These are phyloP conservation scores for Magnusiomyces sp. DNA, from an alignment of 1,139 yeast genomes.

Conservation along the genomic window DNA sequence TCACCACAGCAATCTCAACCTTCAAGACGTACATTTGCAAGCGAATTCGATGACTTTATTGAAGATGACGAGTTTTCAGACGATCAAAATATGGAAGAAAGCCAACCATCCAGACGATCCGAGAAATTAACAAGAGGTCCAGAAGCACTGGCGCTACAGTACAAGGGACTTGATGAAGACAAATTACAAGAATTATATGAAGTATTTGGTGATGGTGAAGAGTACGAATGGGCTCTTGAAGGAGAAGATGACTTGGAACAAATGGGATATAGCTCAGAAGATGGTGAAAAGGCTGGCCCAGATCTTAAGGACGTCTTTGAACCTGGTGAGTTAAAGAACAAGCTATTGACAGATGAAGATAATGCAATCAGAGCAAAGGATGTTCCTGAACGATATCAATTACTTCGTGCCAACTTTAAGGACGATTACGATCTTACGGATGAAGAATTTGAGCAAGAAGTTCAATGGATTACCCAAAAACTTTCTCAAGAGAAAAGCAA, in stretches of 20 bases:
- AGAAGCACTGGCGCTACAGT: slow-evolving; percentile 44
- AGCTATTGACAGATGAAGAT: slow-evolving; percentile 88
- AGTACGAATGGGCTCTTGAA: slow-evolving; percentile 96
- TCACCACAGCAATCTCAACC: slow-evolving; percentile 25
- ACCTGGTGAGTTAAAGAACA: slow-evolving; percentile 82
- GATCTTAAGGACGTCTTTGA: slow-evolving; percentile 85
- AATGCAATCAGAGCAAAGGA: slow-evolving; percentile 80
- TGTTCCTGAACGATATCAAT: slow-evolving; percentile 87
- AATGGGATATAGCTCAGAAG: slow-evolving; percentile 42
- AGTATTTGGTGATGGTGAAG: slow-evolving; percentile 95
- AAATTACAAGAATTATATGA: slow-evolving; percentile 88
- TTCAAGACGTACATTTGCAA: slow-evolving; percentile 32
- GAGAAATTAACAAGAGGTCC: slow-evolving; percentile 20
- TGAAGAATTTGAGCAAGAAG: slow-evolving; percentile 63
- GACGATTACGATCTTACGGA: slow-evolving; percentile 55
- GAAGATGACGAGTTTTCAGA: slow-evolving; percentile 96
- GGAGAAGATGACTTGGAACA: slow-evolving; percentile 37
- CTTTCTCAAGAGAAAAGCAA: slow-evolving; percentile 20
- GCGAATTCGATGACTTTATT: slow-evolving; percentile 92
- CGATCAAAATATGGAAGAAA: slow-evolving; percentile 41
- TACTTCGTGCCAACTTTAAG: slow-evolving; percentile 49
- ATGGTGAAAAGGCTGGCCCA: slow-evolving; percentile 41
- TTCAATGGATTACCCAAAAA: slow-evolving; percentile 62
- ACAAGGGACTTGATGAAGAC: slow-evolving; percentile 81
- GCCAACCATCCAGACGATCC: too few species aligned